Evolutionary conservation across 805 yeast genomes (phyloP).

Genomic region (Metschnikowia similis): DNA sequence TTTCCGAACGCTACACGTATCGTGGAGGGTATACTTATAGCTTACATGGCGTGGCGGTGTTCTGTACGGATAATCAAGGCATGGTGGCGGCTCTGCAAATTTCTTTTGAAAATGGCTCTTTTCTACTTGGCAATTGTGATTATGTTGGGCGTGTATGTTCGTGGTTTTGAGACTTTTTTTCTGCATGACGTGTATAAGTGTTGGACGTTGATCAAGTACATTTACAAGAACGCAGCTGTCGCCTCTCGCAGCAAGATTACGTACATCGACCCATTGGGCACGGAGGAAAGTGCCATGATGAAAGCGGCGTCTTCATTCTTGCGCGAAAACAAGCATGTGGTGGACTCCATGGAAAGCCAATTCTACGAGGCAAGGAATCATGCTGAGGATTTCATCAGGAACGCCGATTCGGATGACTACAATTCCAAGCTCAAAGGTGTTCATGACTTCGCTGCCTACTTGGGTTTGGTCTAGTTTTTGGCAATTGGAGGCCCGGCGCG

Average conservation of each 20-base stretch:
- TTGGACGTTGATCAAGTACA: neutral
- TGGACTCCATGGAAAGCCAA: neutral
- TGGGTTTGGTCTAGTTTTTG: neutral
- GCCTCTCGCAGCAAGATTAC: neutral
- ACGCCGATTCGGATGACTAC: neutral
- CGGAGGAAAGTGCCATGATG: neutral
- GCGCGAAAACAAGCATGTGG: neutral
- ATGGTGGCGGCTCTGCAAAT: conserved; percentile 11
- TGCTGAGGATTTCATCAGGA: neutral
- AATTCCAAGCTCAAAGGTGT: neutral
- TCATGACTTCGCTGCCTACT: neutral
- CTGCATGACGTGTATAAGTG: conserved; percentile 3
- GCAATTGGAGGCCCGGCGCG: no score
- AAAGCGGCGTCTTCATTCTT: neutral
- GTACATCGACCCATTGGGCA: neutral
- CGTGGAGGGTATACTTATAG: conserved; percentile 3
- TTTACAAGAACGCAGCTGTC: neutral
- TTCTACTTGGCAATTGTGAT: neutral
- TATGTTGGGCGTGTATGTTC: conserved; percentile 6
- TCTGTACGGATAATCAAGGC: conserved; percentile 8
- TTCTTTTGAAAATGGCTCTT: conserved; percentile 5
- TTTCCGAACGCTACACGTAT: conserved; percentile 9
- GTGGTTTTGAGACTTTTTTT: conserved; percentile 12
- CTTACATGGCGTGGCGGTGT: conserved; percentile 8
- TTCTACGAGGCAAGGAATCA: neutral